Conservation (phyloP, 2,329 filamentous ascomycete genomes). For the Epichloe scottii region DNA sequence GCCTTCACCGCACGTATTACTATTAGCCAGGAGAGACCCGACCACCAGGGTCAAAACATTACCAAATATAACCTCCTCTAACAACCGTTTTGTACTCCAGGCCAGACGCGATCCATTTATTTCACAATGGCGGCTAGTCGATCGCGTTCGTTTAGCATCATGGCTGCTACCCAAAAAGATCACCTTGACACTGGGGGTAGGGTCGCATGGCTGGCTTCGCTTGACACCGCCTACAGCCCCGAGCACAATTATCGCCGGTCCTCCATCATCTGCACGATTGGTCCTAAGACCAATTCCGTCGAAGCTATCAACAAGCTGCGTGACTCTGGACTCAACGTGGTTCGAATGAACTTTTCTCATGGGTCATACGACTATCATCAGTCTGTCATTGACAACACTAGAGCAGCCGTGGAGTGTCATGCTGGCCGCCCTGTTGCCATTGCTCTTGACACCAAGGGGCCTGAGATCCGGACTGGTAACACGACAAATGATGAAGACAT, state of each 20-base stretch:
- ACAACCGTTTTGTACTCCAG: not conserved
- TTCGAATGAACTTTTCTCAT: conserved; percentile 98
- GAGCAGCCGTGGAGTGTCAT: conserved; percentile 67
- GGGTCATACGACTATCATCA: conserved; percentile 84
- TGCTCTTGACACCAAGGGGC: conserved; percentile 66
- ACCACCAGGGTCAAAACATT: not conserved
- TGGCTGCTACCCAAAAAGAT: conserved; percentile 61
- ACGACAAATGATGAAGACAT: conserved; percentile 79
- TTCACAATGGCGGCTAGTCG: conserved; percentile 22
- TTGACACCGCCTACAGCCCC: conserved; percentile 82
- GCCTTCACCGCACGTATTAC: not conserved
- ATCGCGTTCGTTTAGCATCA: conserved; percentile 27
- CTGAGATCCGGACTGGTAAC: conserved; percentile 50
- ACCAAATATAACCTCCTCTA: not conserved
- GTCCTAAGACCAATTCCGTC: conserved; percentile 96
- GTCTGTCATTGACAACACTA: conserved; percentile 93
- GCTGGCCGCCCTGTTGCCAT: conserved; percentile 84
- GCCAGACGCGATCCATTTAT: conserved; percentile 1
- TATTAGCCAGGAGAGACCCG: not conserved
- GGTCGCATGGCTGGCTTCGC: conserved; percentile 52
- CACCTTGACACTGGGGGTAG: conserved; percentile 68
- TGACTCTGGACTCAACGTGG: conserved; percentile 85
- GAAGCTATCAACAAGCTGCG: conserved; percentile 95
- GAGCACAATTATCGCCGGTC: conserved; percentile 87
- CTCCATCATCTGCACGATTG: conserved; percentile 98